phyloP scores from a whole-genome alignment of 371 early-diverging fungal genomes.

The Mucor plumbeus region DNA sequence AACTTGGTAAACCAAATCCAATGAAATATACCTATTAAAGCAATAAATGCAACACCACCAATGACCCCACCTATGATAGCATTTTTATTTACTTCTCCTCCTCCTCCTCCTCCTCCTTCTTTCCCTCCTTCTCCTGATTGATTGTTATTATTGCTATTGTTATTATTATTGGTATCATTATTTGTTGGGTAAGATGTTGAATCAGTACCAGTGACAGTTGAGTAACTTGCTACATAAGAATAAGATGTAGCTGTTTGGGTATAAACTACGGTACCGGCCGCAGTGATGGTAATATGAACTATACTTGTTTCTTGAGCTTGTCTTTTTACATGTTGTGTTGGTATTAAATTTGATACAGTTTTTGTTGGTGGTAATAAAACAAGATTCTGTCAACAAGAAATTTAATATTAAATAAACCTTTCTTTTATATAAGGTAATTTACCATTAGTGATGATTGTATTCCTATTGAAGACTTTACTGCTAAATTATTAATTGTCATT shows the following conservation, averaged over 20 bases:
- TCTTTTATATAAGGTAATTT: not conserved
- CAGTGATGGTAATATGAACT: constrained; percentile 30
- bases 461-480: not conserved
- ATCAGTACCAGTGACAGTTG: constrained; percentile 2
- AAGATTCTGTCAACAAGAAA: not conserved
- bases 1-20: not conserved
- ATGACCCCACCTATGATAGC: constrained; percentile 25
- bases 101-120: not conserved
- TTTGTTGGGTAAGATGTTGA: constrained; percentile 1
- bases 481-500: too few relatives aligned
- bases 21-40: constrained; percentile 20
- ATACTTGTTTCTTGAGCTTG: constrained; percentile 11
- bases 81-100: not conserved
- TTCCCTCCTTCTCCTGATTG: not conserved
- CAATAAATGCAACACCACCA: constrained; percentile 20
- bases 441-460: not conserved
- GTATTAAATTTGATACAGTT: not conserved
- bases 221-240: constrained; percentile 26
- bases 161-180: not conserved
- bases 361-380: not conserved
- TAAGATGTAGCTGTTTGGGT: constrained; percentile 35
- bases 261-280: constrained; percentile 29
- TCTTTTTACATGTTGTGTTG: not conserved
- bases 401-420: too few relatives aligned
- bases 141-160: not conserved